Base-by-base conservation (phyloP, 1,139 yeast genomes). In the Saccharomyces pastorianus region DNA sequence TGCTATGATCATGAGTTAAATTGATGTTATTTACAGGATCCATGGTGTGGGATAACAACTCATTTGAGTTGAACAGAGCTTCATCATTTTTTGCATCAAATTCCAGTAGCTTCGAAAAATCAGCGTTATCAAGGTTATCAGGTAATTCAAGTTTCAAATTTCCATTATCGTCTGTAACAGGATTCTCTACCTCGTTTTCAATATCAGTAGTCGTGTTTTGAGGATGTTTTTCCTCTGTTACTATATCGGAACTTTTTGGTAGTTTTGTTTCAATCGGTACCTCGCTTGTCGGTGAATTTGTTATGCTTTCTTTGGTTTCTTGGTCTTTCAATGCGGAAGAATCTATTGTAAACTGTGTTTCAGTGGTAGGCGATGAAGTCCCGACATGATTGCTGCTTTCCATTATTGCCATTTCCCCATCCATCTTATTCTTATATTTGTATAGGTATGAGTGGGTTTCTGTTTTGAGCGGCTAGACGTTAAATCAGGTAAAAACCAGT, bases 91-190 rank as follows among this genome's bases (percentile, higher is more conserved):
- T 60, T 8, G 58, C 57, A 51, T 63, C 67, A 42, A 67, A 58
- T 28, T 64, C 69, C 9, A 64, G 52, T 7, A 67, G 53, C 52
- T 62, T 64, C 11, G 66, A 61, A 51, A 65, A 61, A 42, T 62
- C 64, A 32, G 63, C 64, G 48, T 59, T 57, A 41, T 62, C 65
- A 13, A 64, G 42, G 26, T 58, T 54, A 41, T 59, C 55, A 46
- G 62, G 53, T 48, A 58, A 29, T 29, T 62, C 65, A 32, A 63
- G 49, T 26, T 59, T 60, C 41, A 56, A 8, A 11, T 54, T 55
- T 2, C 46, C 49, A 2, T 38, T 51, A 9, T 51, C 48, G 25
- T 44, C 38, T 23, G 51, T 14, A 26, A 29, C 13, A 14, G 27
- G 17, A 8, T 23, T 23, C 11, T 11, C 29, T 13, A 25, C n/a